Evolutionary conservation across 306 rosid species (phyloP), one percentile per base, ranked within the genome.

Genomic region (Neltuma alba): DNA sequence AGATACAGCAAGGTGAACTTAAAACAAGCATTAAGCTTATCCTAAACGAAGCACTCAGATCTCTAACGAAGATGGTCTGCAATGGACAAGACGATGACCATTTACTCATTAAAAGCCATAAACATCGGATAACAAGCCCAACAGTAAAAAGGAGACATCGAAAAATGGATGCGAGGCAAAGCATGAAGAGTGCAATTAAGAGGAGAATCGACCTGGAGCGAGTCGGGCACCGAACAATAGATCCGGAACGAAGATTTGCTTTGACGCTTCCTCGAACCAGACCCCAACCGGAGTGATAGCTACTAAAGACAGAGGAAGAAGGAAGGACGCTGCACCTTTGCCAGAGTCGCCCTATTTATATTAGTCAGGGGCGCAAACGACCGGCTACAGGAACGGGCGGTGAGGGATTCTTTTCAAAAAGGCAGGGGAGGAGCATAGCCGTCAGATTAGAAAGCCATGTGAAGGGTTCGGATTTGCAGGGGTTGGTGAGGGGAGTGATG

Each of bases 311-410:
- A 33, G 61, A 30, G 8, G 57, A 41, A 70, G 27, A 37, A 0
- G 15, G 10, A 74, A 62, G 48, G 62, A 80, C 84, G 2, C 0
- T 25, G 12, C 13, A 5, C 3, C 37, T 21, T 9, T 5, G 9
- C 14, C 4, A 1, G 69, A 28, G 30, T 57, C 65, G 25, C 38
- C 31, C 9, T 48, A 79, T 87, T 89, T 90, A 89, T 92, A 92
- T 62, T 50, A 1, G 9, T 11, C 1, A n/a, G 52, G 6, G 58
- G 42, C 2, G 34, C 18, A 7, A 25, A 5, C 63, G 66, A 90
- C 94, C 70, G 85, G 83, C 48, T n/a, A 86, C 93, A 87, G 93
- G 84, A 25, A 27, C 65, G 7, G 9, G 33, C 85, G 76, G 87
- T 86, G 30, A 66, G 1, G 37, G 21, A 40, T 58, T 61, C 28